Evolutionary conservation across 805 yeast genomes (phyloP), one percentile per base, ranked within the genome.

Genomic region (Wickerhamomyces tratensis): DNA sequence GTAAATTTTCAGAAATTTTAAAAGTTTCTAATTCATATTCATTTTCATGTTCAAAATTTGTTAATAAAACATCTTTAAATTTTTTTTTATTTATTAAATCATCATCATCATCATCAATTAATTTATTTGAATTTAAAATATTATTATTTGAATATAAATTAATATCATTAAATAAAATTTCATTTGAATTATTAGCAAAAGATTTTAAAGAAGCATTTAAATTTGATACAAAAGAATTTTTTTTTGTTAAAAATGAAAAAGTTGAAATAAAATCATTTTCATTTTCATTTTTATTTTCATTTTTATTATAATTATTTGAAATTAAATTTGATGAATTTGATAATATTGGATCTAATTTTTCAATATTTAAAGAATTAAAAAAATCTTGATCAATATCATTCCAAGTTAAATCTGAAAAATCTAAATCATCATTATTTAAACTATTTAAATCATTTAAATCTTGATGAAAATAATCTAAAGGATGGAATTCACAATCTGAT

Each of bases 11-110:
- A 1, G 61, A 49, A 2, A 54, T 46, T 35, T 52, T 53, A 38
- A 51, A 56, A 2, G 61, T 56, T 35, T 55, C 52, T 20, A 56
- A 36, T 38, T 56, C 61, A 12, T 46, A 44, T 3, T 49, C 56
- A 26, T 39, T 39, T 2, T 38, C 7, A 5, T 12, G 30, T 11
- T 6, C 34, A 12, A 5, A 6, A 13, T 31, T 31, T 31, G 7
- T 31, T 27, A 27, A 27, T 27, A 27, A 2, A 27, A 10, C 10
- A 7, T 7, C 7, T 27, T 27, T 27, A 8, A 27, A 8, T 8
- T 8, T 27, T 5, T 27, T 27, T 27, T 27, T 27, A 27, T 27
- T 10, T 27, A 10, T 27, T 8, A 2, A 8, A 27, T 10, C 10
- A 27, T 27, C 10, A 27, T 27, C 10, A 27, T 27, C 9, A 35